Evolutionary conservation across 2,329 filamentous ascomycete species (phyloP).

Genomic region (Calonectria pauciramosa): DNA sequence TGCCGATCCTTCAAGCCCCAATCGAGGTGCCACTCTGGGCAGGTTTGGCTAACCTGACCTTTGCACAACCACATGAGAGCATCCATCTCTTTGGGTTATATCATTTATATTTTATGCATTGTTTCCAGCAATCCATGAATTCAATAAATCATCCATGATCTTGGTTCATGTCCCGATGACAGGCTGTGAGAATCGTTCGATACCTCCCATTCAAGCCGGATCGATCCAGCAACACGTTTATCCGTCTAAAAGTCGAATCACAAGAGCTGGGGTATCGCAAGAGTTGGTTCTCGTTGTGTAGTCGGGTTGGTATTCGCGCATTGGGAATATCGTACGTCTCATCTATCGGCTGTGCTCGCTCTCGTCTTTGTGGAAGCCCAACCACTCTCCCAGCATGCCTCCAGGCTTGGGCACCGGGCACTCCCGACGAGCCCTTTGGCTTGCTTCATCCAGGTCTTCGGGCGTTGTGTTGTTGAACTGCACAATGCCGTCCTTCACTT

Average conservation of each 20-base stretch:
- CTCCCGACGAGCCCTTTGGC: conserved; percentile 72
- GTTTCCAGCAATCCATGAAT: not conserved
- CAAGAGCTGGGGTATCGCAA: not conserved
- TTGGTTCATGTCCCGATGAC: not conserved
- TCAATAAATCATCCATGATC: not conserved
- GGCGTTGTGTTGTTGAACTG: conserved; percentile 59
- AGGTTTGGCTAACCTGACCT: not conserved
- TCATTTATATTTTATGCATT: not conserved
- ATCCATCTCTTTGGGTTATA: not conserved
- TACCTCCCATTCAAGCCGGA: not conserved
- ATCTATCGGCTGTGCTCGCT: conserved; percentile 44
- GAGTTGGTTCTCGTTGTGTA: conserved; percentile 4
- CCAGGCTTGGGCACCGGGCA: conserved; percentile 94
- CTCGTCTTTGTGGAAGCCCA: conserved; percentile 73
- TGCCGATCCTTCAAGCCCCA: not conserved
- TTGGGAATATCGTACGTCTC: conserved; percentile 33
- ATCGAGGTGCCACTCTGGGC: not conserved
- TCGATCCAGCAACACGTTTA: not conserved
- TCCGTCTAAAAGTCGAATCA: not conserved
- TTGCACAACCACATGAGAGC: not conserved
- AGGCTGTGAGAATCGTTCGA: not conserved
- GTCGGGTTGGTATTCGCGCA: conserved; percentile 4
- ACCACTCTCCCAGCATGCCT: conserved; percentile 80
- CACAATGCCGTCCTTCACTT: conserved; percentile 62
- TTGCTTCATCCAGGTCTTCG: conserved; percentile 50